These are phyloP conservation scores for Piper betle DNA, from an alignment of 164 flowering plant species.

Conservation along the genomic window DNA sequence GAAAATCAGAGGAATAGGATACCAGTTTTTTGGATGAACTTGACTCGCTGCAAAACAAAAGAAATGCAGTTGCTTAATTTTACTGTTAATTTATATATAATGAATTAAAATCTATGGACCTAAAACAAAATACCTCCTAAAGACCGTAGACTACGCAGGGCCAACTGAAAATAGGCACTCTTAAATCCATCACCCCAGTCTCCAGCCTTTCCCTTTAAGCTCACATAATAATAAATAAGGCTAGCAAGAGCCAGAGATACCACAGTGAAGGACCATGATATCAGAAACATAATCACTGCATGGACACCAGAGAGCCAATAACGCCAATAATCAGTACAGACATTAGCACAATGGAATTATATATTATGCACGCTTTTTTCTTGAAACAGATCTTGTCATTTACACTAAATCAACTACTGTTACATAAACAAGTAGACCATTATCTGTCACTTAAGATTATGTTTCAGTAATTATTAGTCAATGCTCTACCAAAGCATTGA, in stretches of 20 bases:
- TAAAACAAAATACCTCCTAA: conserved; percentile 57
- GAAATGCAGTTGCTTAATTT: no score
- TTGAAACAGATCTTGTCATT: background rate
- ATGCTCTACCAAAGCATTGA: no score
- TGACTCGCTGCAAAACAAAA: conserved; percentile 54
- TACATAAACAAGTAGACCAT: background rate
- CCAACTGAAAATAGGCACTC: conserved; percentile 98
- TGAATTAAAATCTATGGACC: background rate
- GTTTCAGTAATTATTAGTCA: background rate
- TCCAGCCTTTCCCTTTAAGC: conserved; percentile 97
- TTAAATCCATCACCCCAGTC: conserved; percentile 99
- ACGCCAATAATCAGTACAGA: background rate
- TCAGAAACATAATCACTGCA: conserved; percentile 99
- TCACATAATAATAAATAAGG: conserved; percentile 91
- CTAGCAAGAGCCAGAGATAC: conserved; percentile 90
- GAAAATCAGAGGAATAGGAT: conserved; percentile 91
- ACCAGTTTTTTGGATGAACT: conserved; percentile 99
- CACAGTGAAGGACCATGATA: conserved; percentile 96
- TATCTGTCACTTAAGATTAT: background rate
- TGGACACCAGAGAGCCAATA: conserved; percentile 5
- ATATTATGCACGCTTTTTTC: no score
- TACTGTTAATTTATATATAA: background rate
- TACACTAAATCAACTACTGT: background rate
- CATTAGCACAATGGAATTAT: background rate
- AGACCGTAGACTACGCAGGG: conserved; percentile 95